phyloP scores from a whole-genome alignment of 1,139 yeast genomes.

The Magnusiomyces sp. region DNA sequence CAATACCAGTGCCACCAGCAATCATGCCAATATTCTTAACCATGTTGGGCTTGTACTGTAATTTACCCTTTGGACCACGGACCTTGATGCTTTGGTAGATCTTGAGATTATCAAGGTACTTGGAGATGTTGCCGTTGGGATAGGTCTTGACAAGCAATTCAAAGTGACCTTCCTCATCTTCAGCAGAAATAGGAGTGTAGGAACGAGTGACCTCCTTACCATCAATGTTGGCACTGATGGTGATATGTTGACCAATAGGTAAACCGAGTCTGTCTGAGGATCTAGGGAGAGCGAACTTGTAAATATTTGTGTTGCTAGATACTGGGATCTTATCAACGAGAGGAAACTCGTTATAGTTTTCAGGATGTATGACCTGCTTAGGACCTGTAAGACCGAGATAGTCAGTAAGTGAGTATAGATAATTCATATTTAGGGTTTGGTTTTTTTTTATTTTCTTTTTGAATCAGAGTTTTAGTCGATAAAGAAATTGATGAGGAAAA shows the following conservation, averaged over 20 bases:
- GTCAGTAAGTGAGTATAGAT: background rate
- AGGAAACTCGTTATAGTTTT: conserved; percentile 66
- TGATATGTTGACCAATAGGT: conserved; percentile 86
- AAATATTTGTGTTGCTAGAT: conserved; percentile 71
- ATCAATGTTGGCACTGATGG: conserved; percentile 47
- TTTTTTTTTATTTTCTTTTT: background rate
- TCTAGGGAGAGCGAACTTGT: conserved; percentile 72
- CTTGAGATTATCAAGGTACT: conserved; percentile 54
- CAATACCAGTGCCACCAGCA: conserved; percentile 91
- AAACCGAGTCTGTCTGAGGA: conserved; percentile 67
- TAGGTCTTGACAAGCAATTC: conserved; percentile 83
- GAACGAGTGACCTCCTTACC: conserved; percentile 79
- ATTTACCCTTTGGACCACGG: conserved; percentile 88
- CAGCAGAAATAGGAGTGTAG: conserved; percentile 85
- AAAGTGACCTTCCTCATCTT: conserved; percentile 68
- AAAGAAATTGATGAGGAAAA: background rate
- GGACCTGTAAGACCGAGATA: conserved; percentile 10
- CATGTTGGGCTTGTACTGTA: conserved; percentile 74
- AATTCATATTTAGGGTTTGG: background rate
- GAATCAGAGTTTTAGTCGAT: background rate
- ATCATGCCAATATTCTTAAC: conserved; percentile 67
- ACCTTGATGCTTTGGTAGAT: conserved; percentile 61
- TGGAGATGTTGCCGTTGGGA: conserved; percentile 78
- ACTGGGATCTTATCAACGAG: conserved; percentile 66
- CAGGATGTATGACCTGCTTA: conserved; percentile 48